These are phyloP conservation scores for Ceratocystis ficicola DNA, from an alignment of 2,329 filamentous ascomycete species.

Conservation along the genomic window DNA sequence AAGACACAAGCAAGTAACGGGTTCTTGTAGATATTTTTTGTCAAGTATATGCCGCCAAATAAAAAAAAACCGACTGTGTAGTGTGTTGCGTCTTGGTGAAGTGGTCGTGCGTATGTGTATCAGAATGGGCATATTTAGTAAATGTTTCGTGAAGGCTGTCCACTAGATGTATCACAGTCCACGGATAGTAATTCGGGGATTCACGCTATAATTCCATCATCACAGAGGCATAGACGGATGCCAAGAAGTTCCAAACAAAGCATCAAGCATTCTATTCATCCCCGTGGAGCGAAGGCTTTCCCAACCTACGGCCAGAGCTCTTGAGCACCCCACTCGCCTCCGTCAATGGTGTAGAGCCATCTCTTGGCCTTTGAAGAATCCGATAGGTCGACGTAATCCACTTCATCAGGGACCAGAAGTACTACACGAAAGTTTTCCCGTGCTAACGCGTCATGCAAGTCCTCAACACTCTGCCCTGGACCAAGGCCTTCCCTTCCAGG, in stretches of 20 bases:
- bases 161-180: background rate
- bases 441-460: constrained; percentile 58
- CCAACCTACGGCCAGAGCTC: constrained; percentile 18
- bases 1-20: too few relatives aligned
- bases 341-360: constrained; percentile 53
- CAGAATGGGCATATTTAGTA: background rate
- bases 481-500: constrained; percentile 32
- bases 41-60: background rate
- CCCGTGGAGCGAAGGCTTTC: background rate
- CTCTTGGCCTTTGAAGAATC: constrained; percentile 51
- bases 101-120: background rate
- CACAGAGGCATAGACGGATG: too few relatives aligned
- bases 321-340: constrained; percentile 19
- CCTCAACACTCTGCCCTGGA: constrained; percentile 53
- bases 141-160: background rate
- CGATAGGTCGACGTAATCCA: constrained; percentile 62
- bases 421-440: constrained; percentile 69
- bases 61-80: background rate
- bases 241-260: too few relatives aligned
- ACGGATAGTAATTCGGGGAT: background rate
- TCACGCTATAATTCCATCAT: background rate
- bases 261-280: too few relatives aligned
- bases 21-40: too few relatives aligned
- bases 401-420: constrained; percentile 65
- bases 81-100: background rate